These are phyloP conservation scores for Skeletonema tropicum DNA, from an alignment of 108 stramenopile genomes.

Conservation along the genomic window DNA sequence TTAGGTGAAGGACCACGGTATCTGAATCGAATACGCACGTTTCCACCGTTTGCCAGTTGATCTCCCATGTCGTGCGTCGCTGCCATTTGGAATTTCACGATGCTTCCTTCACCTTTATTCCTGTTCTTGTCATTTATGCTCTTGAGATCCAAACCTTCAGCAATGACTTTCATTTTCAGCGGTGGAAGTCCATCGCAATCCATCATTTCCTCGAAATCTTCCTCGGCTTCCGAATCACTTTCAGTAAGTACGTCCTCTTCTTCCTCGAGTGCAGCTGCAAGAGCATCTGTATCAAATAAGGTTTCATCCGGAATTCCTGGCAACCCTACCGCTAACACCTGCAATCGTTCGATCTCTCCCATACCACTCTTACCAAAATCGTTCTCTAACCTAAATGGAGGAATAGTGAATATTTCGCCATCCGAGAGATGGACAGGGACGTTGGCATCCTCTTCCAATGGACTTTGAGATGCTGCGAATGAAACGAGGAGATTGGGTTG, in stretches of 20 bases:
- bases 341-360: conserved; percentile 72
- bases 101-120: conserved; percentile 48
- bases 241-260: conserved; percentile 49
- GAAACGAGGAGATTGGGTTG: conserved; percentile 75
- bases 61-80: conserved; percentile 75
- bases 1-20: conserved; percentile 60
- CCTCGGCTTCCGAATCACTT: conserved; percentile 37
- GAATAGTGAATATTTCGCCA: conserved; percentile 73
- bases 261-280: conserved; percentile 48
- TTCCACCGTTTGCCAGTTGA: conserved; percentile 55
- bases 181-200: conserved; percentile 57
- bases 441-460: conserved; percentile 62
- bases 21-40: conserved; percentile 65
- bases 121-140: conserved; percentile 58
- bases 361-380: conserved; percentile 62
- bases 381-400: conserved; percentile 68
- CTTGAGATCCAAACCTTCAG: conserved; percentile 53
- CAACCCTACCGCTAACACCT: conserved; percentile 68
- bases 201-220: conserved; percentile 59
- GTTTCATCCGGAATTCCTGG: conserved; percentile 66
- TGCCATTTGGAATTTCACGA: conserved; percentile 64
- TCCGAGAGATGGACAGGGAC: conserved; percentile 74
- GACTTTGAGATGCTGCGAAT: conserved; percentile 62
- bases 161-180: conserved; percentile 44
- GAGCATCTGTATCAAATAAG: conserved; percentile 61